Base-by-base conservation (phyloP, 2,329 filamentous ascomycete species). In the Aspergillus sp. region DNA sequence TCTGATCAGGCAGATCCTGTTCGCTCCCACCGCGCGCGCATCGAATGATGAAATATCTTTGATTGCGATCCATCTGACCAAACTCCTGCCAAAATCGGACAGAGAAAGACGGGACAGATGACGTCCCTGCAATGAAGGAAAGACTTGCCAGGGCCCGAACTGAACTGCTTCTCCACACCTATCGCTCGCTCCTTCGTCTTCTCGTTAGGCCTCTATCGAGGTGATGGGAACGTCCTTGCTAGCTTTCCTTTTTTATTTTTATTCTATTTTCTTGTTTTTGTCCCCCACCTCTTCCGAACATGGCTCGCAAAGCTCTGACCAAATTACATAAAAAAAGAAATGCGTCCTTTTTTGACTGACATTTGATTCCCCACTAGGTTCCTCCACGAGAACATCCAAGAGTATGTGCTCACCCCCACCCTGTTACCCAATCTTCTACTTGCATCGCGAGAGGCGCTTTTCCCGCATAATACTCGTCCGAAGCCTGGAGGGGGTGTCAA, bases 401-500 rank as follows among this genome's bases (percentile, higher is more conserved):
- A 80, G 83, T 77, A 83, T 70, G 71, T 90, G 59, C 79, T 91
- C 61, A 83, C 87, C 75, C 80, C 87, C 64, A 81, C 81, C 60
- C 80, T 84, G 64, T 79, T 92, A 55, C 86, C 89, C 71, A 80
- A 81, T 70, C 75, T 90, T 64, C 72, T 80, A 20, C 72, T 71
- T 54, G 73, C 86, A 64, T 81, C 90, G 68, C 89, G 95, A 71
- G 85, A 84, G 67, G 85, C 89, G 59, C 80, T 98, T 55, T 98
- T 97, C 72, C 93, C 95, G 64, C 89, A 91, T 76, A 96, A 96
- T 75, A 81, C 85, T 66, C 87, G 89, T 60, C 88, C 87, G 58
- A 83, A 85, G 51, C 61, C 56, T 59, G 53, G 61, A 44, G 53
- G 50, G 49, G 48, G 41, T 34, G 48, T 50, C 18, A 55, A 51